Conservation (phyloP, 2,329 filamentous ascomycete species). For the Curvularia eragrostidis region DNA sequence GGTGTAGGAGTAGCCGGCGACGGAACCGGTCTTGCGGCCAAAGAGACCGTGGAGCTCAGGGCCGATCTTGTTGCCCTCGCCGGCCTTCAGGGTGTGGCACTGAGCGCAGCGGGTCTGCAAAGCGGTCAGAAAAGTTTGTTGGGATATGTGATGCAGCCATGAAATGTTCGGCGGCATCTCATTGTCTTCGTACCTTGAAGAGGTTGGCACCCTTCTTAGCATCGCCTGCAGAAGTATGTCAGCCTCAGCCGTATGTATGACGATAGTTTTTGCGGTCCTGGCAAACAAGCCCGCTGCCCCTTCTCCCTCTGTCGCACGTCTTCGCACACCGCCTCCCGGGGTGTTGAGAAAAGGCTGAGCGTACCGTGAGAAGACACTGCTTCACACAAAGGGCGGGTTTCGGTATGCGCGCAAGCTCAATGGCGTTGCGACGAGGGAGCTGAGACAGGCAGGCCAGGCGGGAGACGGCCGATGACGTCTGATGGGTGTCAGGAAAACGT, state of each 20-base stretch:
- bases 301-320: constrained; percentile 37
- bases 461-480: constrained; percentile 40
- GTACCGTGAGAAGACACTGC: constrained; percentile 8
- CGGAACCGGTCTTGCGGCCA: constrained; percentile 90
- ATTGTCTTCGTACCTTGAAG: constrained; percentile 73
- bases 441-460: constrained; percentile 26
- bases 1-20: constrained; percentile 95
- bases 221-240: constrained; percentile 69
- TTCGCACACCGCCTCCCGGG: constrained; percentile 23
- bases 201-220: constrained; percentile 95
- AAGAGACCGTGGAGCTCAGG: constrained; percentile 97
- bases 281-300: constrained; percentile 22
- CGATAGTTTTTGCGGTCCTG: constrained; percentile 13
- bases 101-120: constrained; percentile 86
- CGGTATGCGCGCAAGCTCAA: constrained; percentile 34
- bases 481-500: constrained; percentile 36
- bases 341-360: constrained; percentile 3
- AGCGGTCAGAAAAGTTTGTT: constrained; percentile 31
- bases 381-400: constrained; percentile 13
- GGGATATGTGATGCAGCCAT: constrained; percentile 7
- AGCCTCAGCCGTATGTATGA: constrained; percentile 34
- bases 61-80: constrained; percentile 96
- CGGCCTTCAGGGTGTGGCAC: constrained; percentile 94
- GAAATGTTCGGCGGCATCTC: constrained; percentile 2
- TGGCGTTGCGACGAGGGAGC: constrained; percentile 19